Base-by-base conservation (phyloP, 2,329 filamentous ascomycete species). In the Fusarium multiceps region DNA sequence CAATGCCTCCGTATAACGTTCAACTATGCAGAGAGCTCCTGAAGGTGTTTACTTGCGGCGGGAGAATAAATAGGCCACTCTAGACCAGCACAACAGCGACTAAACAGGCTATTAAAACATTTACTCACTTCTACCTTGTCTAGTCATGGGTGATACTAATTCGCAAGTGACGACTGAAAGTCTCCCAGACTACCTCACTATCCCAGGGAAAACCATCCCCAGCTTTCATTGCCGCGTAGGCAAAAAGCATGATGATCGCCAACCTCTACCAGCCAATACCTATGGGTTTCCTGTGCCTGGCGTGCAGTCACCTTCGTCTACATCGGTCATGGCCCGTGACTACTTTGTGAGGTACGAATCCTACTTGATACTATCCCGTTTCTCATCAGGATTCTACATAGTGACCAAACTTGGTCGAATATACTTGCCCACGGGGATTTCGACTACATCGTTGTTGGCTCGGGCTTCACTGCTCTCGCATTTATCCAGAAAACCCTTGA, bases 161-260 rank as follows among this genome's bases (percentile, higher is more conserved):
- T 37, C 10, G n/a, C 37, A 18, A 50, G 32, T 42, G 50, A 11
- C 16, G 7, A n/a, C 37, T 4, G 50, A 43, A 30, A 30, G 10
- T 21, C 50, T 54, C 37, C 37, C 50, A 54, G 37, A 43, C 37
- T 54, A 54, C 25, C 50, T 42, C 1, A 54, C 50, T 27, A 43
- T 54, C 37, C 50, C 50, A 30, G 50, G 47, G 37, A 42, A 12
- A 42, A 54, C 50, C 2, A 54, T 54, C n/a, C 50, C 50, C 6
- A 54, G 50, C 14, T 54, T 54, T 54, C 50, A 54, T n/a, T 54
- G 50, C 37, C 50, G 50, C 25, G 25, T 54, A 11, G 37, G 25
- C n/a, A 28, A 18, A 42, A 30, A 32, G 9, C 25, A 54, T 16
- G 12, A 54, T 23, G 37, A 54, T 13, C 50, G 50, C 18, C 50